These are phyloP conservation scores for Emergomyces orientalis DNA, from an alignment of 2,329 filamentous ascomycete species.

Conservation along the genomic window DNA sequence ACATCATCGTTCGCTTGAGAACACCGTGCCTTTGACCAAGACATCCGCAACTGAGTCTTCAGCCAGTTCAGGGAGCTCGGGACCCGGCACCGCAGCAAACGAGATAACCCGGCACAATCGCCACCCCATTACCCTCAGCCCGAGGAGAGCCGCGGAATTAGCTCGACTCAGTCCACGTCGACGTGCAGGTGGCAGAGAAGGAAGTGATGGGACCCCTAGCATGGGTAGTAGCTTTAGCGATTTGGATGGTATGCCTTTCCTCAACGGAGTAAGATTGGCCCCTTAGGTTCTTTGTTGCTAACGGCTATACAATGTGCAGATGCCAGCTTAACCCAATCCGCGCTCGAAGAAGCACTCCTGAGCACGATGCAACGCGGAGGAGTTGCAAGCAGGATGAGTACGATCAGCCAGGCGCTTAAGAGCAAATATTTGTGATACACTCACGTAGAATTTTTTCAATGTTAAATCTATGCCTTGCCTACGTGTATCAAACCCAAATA, in stretches of 20 bases:
- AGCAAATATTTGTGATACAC: conserved; percentile 40
- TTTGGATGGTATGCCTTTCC: conserved; percentile 43
- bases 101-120: conserved; percentile 17
- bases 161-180: conserved; percentile 41
- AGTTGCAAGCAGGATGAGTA: conserved; percentile 43
- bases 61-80: conserved; percentile 33
- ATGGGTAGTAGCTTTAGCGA: conserved; percentile 60
- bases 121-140: conserved; percentile 26
- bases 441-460: not conserved
- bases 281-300: not conserved
- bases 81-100: conserved; percentile 18
- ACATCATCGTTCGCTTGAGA: conserved; percentile 24
- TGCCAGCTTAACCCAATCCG: conserved; percentile 55
- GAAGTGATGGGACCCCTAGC: conserved; percentile 49
- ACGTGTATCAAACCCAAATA: not conserved
- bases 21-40: conserved; percentile 17
- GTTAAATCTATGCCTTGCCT: not conserved
- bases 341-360: conserved; percentile 54
- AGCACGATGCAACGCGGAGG: conserved; percentile 52
- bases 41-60: conserved; percentile 24
- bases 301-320: conserved; percentile 30
- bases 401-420: conserved; percentile 45
- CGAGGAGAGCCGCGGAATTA: conserved; percentile 42
- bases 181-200: conserved; percentile 30
- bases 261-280: not conserved